Base-by-base conservation (phyloP, 257 asterid genomes). In the Nicotiana benthamiana region DNA sequence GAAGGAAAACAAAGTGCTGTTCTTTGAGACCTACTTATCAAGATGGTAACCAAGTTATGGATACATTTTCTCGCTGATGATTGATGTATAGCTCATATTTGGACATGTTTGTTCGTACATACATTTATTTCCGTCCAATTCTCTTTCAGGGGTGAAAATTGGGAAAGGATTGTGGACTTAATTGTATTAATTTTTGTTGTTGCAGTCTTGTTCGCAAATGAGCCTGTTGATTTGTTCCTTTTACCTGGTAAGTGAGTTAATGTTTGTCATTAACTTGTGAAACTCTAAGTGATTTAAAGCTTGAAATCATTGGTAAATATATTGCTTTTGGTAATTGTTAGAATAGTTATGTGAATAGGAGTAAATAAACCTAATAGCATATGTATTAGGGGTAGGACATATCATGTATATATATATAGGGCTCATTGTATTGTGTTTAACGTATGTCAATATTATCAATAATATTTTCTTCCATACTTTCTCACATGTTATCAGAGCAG, bases 161-260 rank as follows among this genome's bases (percentile, higher is more conserved):
- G 32, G 11, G 20, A 1, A 20, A 8, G 79, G 43, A 74, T 74
- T 48, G 9, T 74, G 61, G 61, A 48, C 61, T 46, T 36, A 74
- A 48, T 74, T 43, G 40, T 74, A 74, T 1, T 72, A 22, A 46
- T 17, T 28, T 66, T 46, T 75, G 28, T 81, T 46, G 72, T 26
- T 87, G 92, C 95, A 96, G 99, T 96, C 66, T 88, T 96, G 97
- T 75, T 89, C 51, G 94, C 97, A 30, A 86, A 87, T 75, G 97
- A 94, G 80, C 97, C 98, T 36, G 97, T 96, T 62, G 99, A 96
- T 84, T 87, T 94, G 91, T 86, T 96, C 79, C 77, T 94, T 82
- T 87, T 96, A 84, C 99, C 99, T 63, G 99, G 99, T 94, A 80
- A 88, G 89, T 65, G 43, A 77, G 75, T 75, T 30, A 67, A 43